Base-by-base conservation (phyloP, 176 grass and related monocot species). In the Eragrostis curvula region DNA sequence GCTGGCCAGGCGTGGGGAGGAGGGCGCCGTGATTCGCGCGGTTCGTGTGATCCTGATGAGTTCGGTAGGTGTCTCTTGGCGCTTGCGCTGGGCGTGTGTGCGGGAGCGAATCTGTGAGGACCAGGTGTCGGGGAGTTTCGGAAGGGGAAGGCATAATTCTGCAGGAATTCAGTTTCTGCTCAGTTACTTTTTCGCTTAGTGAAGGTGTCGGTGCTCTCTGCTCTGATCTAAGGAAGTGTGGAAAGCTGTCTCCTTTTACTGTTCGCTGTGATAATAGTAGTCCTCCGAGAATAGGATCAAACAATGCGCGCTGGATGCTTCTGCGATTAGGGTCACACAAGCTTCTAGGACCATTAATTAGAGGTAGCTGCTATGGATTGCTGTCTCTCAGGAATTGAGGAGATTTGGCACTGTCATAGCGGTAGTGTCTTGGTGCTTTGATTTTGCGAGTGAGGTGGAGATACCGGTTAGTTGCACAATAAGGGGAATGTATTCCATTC, bases 21-120 rank as follows among this genome's bases (percentile, higher is more conserved):
- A 14, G 39, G 46, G 23, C 27, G 27, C 56, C 39, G 57, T 11
- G 83, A 49, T 65, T 81, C 21, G 27, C 32, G 15, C 2, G 24
- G 6, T 55, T 53, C 39, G 58, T 39, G 41, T 85, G 71, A 65
- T 89, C 68, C 63, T 62, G 52, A 43, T 24, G 60, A 52, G 14
- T 20, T 36, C 55, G 75, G 65, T 40, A 69, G 60, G 50, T 46
- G 42, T 61, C 24, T 61, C 58, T 61, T 25, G 32, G 45, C 10
- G 45, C 68, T 49, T 49, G 61, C 50, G 16, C 81, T 73, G 30
- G 29, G 67, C 50, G 8, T 20, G 0, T 25, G 43, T 39, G 10
- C 21, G 21, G 73, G 60, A 79, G 67, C 28, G 80, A 84, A 84
- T 88, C 74, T 79, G 42, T 20, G 41, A 29, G 2, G 45, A 50